Evolutionary conservation across 768 basidiomycete species (phyloP).

Genomic region (Coprinopsis marcescibilis): DNA sequence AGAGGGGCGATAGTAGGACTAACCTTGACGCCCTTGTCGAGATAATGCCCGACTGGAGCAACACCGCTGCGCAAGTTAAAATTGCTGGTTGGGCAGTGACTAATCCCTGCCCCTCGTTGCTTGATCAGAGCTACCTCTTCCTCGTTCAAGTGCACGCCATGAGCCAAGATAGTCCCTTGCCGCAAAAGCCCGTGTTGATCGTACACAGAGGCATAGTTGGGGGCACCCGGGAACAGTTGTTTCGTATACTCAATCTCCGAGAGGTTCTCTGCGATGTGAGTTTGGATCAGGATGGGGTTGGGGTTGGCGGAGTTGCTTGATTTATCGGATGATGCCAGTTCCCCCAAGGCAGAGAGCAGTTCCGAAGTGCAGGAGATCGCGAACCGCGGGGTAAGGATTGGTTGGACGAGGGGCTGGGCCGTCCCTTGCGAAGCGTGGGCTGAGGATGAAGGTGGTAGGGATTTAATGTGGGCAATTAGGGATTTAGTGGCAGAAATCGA

Average conservation of each 20-base stretch:
- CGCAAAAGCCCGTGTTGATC: slow-evolving; percentile 72
- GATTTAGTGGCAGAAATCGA: slow-evolving; percentile 60
- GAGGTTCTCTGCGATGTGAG: slow-evolving; percentile 85
- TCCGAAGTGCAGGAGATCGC: slow-evolving; percentile 80
- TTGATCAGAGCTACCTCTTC: slow-evolving; percentile 72
- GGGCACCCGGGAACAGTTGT: slow-evolving; percentile 55
- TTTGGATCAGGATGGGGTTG: slow-evolving; percentile 73
- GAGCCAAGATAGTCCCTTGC: slow-evolving; percentile 79
- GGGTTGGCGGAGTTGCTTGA: no score
- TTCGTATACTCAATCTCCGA: slow-evolving; percentile 65
- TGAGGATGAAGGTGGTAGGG: slow-evolving; percentile 33
- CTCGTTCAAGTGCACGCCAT: slow-evolving; percentile 75
- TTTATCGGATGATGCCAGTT: slow-evolving; percentile 55
- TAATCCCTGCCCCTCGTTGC: slow-evolving; percentile 62
- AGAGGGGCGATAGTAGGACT: slow-evolving; percentile 8
- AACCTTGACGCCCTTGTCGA: slow-evolving; percentile 87
- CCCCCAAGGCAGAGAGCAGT: slow-evolving; percentile 59
- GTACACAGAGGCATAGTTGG: slow-evolving; percentile 77
- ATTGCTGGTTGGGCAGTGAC: slow-evolving; percentile 94
- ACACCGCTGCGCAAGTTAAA: slow-evolving; percentile 86
- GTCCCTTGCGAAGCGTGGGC: slow-evolving; percentile 19
- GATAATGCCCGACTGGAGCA: slow-evolving; percentile 68
- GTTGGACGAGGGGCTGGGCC: slow-evolving; percentile 66
- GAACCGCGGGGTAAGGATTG: slow-evolving; percentile 93
- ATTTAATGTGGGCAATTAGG: slow-evolving; percentile 66